Conservation (phyloP, 345 rosid species). For the Boechera retrofracta region DNA sequence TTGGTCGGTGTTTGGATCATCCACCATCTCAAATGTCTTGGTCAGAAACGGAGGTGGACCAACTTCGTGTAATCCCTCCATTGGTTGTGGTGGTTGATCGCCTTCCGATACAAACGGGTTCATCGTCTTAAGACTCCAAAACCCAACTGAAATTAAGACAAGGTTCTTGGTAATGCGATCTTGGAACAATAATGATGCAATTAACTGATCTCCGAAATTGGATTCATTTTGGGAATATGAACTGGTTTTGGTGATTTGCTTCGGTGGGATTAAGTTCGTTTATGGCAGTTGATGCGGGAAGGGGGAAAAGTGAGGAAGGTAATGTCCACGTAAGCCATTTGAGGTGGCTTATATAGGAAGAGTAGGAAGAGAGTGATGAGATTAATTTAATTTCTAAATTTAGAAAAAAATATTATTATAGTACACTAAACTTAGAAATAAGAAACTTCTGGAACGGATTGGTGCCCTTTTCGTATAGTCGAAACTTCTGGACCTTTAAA, state of each 20-base stretch:
- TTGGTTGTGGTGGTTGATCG: slow-evolving; percentile 44
- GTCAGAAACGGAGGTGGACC: slow-evolving; percentile 90
- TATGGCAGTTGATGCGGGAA: slow-evolving; percentile 38
- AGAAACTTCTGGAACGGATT: slow-evolving; percentile 58
- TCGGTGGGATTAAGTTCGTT: slow-evolving; percentile 33
- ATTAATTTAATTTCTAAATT: slow-evolving; percentile 29
- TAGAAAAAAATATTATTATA: slow-evolving; percentile 41
- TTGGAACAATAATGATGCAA: neutral
- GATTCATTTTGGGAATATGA: neutral
- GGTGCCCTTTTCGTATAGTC: neutral
- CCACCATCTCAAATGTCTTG: slow-evolving; percentile 88
- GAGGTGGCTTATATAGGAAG: slow-evolving; percentile 23
- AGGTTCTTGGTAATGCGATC: neutral
- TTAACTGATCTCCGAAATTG: neutral
- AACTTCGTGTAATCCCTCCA: slow-evolving; percentile 75
- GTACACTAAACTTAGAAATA: slow-evolving; percentile 42
- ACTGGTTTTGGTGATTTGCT: too few species aligned
- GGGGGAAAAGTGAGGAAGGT: slow-evolving; percentile 29
- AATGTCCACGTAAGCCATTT: slow-evolving; percentile 28
- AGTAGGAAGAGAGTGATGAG: neutral
- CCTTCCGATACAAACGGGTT: slow-evolving; percentile 12
- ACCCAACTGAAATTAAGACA: neutral
- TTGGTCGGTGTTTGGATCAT: slow-evolving; percentile 66
- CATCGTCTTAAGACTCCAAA: slow-evolving; percentile 2
- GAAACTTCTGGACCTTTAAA: slow-evolving; percentile 37